Base-by-base conservation (phyloP, 176 grass and related monocot species). In the Luzula sylvatica region DNA sequence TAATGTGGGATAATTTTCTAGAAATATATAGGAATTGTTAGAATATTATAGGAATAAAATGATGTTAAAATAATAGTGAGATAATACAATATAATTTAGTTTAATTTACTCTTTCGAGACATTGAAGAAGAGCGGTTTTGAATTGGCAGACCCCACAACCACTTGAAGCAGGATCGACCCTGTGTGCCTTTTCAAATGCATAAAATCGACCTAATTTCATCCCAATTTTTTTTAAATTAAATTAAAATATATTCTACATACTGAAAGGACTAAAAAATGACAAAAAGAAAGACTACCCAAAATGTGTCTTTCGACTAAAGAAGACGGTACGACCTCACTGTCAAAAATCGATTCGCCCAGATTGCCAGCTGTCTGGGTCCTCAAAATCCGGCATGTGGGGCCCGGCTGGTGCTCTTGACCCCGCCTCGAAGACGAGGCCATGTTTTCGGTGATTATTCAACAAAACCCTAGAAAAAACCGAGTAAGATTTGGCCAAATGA, bases 111-210 rank as follows among this genome's bases (percentile, higher is more conserved):
- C 73, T 96, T 79, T 96, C 84, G 54, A 96, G 84, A 7, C 90
- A 58, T 38, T 96, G 90, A 6, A 96, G 47, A 20, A 96, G 90
- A 26, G 80, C 80, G 49, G 90, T 96, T 75, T 96, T 96, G 71
- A 96, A 96, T 38, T 96, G 90, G 5, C 90, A 77, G 41, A 96
- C 90, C 39, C 90, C 90, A 23, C 90, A 80, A 43, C 90, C 90
- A 2, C 74, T 96, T 70, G 90, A 96, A 55, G 74, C 86, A 42
- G 90, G 84, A 72, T 96, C 90, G 43, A 89, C 50, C 56, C 71
- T 89, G 67, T 96, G 90, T 65, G 90, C 90, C 76, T 89, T 89
- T 57, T 96, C 84, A 66, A 96, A 96, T 45, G 90, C 90, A 45
- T 89, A 96, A 71, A 96, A 96, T 15, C 90, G 80, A 29, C 90